These are phyloP conservation scores for Carallia pectinifolia DNA, from an alignment of 345 rosid species.

Conservation along the genomic window DNA sequence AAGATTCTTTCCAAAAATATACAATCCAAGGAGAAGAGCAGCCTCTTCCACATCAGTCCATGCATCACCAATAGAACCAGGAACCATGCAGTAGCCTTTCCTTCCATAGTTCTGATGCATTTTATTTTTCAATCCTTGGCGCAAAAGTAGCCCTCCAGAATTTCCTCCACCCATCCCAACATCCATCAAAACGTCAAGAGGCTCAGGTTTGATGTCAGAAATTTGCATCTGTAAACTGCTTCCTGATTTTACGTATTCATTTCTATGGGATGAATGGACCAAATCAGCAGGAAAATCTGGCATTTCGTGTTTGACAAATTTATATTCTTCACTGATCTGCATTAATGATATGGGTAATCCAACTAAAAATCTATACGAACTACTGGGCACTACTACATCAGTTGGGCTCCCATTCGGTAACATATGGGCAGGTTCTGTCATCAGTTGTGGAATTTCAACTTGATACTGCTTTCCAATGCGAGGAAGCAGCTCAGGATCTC, in stretches of 20 bases:
- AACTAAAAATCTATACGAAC: constrained; percentile 23
- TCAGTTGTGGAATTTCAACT: constrained; percentile 47
- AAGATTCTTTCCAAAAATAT: constrained; percentile 68
- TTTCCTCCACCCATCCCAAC: constrained; percentile 9
- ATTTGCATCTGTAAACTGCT: constrained; percentile 8
- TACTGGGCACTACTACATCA: constrained; percentile 14
- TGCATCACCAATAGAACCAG: constrained; percentile 45
- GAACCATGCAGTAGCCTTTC: constrained; percentile 30
- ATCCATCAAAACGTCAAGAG: constrained; percentile 5
- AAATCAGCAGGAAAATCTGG: constrained; percentile 18
- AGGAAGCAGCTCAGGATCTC: constrained; percentile 51
- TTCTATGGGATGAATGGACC: constrained; percentile 12
- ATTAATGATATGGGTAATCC: constrained; percentile 51
- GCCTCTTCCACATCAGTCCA: constrained; percentile 48
- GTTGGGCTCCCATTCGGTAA: constrained; percentile 9
- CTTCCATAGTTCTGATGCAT: constrained; percentile 15
- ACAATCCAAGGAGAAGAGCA: constrained; percentile 67
- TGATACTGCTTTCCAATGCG: constrained; percentile 57
- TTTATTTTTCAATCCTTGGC: constrained; percentile 16
- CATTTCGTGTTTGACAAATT: constrained; percentile 21
- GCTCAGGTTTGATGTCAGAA: constrained; percentile 15
- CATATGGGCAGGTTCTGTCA: constrained; percentile 21
- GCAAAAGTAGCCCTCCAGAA: constrained; percentile 17
- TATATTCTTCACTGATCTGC: constrained; percentile 41
- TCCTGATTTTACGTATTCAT: constrained; percentile 15